Evolutionary conservation across 345 rosid species (phyloP), one percentile per base, ranked within the genome.

Genomic region (Syzygium grande): DNA sequence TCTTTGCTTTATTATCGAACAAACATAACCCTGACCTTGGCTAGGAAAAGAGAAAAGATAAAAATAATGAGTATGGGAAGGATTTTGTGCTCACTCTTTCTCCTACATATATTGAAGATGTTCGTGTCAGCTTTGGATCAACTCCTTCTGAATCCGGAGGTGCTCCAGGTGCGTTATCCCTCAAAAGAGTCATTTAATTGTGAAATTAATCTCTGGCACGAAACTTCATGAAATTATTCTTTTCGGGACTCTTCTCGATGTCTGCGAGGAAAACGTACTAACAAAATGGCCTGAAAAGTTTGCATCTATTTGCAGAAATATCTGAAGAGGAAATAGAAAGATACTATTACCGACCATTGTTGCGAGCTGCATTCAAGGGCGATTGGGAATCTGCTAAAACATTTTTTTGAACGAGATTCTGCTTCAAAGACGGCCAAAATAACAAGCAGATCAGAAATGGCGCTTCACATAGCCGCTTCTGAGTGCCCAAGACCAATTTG

Each of bases 131-230:
- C 3, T 0, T 14, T 16, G 79, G 11, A 65, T 17, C 6, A 30
- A 21, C 9, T 16, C 11, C 0, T 15, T 65, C 79, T 68, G 6
- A 2, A 65, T 2, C 2, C 12, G 0, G 6, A 68, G 79, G 23
- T 1, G 23, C 6, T 68, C 1, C 46, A 5, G 13, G 43, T 30
- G 43, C 1, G 3, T 68, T 30, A 65, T 65, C 11, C 9, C 34
- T 65, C 0, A 16, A 4, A 30, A 16, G 22, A 16, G 78, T 65
- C 1, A 30, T 9, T 55, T 1, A 27, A 22, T 3, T 0, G 27
- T 43, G 7, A 43, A 43, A 55, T 55, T 55, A 55, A 8, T 55
- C 22, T 1, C 3, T 8, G 59, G 59, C 11, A 11, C 1, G 1
- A 41, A 61, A n/a, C 65, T 58, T 25, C 3, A 11, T 58, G 13